A percentile compares a stretch with the other conserved stretches of the same genome.
phyloP scores from a whole-genome alignment of 176 grass and related monocot genomes.

The Metroxylon sagu region DNA sequence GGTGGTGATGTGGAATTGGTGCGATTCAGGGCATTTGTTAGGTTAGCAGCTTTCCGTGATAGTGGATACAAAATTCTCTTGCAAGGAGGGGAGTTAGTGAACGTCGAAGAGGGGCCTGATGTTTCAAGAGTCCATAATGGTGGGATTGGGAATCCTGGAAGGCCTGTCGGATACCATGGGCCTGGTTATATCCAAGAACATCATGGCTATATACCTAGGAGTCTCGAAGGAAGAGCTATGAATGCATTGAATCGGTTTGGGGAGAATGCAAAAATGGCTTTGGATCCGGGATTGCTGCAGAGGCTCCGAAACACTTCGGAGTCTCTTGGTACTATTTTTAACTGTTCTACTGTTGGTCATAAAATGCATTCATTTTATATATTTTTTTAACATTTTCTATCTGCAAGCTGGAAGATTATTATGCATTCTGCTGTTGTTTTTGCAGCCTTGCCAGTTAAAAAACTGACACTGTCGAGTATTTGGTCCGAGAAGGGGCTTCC shows the following conservation, averaged over 20 bases:
- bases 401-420: background rate
- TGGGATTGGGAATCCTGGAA: constrained; percentile 23
- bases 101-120: constrained; percentile 34
- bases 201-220: constrained; percentile 32
- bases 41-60: constrained; percentile 78
- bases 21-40: constrained; percentile 47
- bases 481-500: constrained; percentile 67
- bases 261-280: constrained; percentile 63
- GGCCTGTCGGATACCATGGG: constrained; percentile 15
- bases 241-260: constrained; percentile 86
- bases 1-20: background rate
- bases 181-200: constrained; percentile 39
- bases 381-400: too few species aligned
- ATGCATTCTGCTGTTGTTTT: background rate
- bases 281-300: constrained; percentile 35
- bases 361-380: too few species aligned
- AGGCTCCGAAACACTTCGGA: constrained; percentile 25
- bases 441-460: constrained; percentile 32
- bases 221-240: constrained; percentile 82
- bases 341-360: too few species aligned
- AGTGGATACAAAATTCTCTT: constrained; percentile 88
- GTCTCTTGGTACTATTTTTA: constrained; percentile 22
- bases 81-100: constrained; percentile 79
- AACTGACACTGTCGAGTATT: constrained; percentile 55
- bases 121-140: constrained; percentile 30